Base-by-base conservation (phyloP, 2,329 filamentous ascomycete species). In the Botrytis fabae region DNA sequence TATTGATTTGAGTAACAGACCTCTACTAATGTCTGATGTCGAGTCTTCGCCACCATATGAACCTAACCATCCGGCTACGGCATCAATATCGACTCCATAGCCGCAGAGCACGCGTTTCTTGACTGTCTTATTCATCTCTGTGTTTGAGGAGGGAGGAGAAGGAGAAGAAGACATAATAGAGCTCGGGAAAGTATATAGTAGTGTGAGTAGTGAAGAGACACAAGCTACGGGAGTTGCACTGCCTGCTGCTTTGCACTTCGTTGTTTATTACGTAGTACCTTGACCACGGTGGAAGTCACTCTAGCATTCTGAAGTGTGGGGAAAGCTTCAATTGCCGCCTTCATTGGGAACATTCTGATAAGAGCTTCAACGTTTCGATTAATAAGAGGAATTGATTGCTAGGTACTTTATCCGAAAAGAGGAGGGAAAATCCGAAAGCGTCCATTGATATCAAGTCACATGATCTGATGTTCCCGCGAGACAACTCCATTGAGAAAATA, bases 61-160 rank as follows among this genome's bases (percentile, higher is more conserved):
- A 0, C 92, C 92, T 0, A 94, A 84, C 92, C 92, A 94, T 14
- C 92, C 91, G 1, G 91, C 88, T 2, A 93, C 90, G n/a, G 91
- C 91, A 76, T 94, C 91, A 40, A 94, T 90, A 75, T 94, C 92
- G 38, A 93, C 89, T 4, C 91, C 90, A 77, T 92, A 93, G 76
- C 87, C 83, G 61, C 86, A 84, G 54, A 88, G 84, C 66, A 89
- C 85, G 69, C 86, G 83, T 76, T 88, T 88, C 80, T 85, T 84
- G 61, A 80, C 82, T 83, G 84, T 85, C 65, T 20, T 73, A 22
- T 20, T 14, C 44, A 32, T 42, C 46, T 42, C 60, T 44, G 28
- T 28, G 64, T 69, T 71, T 14, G 32, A 54, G 40, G 62, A 60
- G 32, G 40, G 51, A 28, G 32, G 25, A 18, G 44, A 51, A 40